Base-by-base conservation (phyloP, 73 alveolate species). In the Paramecium tetraurelia region DNA sequence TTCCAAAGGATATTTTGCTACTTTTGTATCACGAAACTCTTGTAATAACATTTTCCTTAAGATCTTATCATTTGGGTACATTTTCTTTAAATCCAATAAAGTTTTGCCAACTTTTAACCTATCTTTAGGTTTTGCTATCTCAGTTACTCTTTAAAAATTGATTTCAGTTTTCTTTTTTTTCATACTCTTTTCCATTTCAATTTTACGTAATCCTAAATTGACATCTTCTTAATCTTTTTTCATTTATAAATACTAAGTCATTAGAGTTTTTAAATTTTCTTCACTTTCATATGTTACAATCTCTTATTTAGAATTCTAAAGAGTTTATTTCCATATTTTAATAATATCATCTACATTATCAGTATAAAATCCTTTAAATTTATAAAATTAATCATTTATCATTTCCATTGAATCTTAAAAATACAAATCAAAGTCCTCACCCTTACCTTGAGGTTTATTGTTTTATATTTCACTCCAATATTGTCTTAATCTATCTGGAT, bases 1-100 rank as follows among this genome's bases (percentile, higher is more conserved):
- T 90, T 98, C 99, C 88, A 96, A 98, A 7, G 99, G 99, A 85
- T 93, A 96, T 93, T 95, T 96, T 77, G 98, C 98, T 18, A 95
- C 93, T 90, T 96, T 93, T 87, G 96, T 97, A 59, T 97, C 98
- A 87, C 96, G 94, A 92, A 97, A 96, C 92, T 98, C 99, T 59
- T 95, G 96, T 92, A 95, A 92, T 84, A 98, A 93, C 99, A 98
- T 95, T 89, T 93, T 96, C 89, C 98, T 84, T 36, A 98, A 93
- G 5, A 98, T 97, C 58, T 93, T 95, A 94, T 98, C 99, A 93
- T 97, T 97, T 44, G 98, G 96, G 94, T 96, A 98, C 93, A 94
- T 71, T 88, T 96, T 93, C 93, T 94, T 75, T 35, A 98, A 93
- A 16, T 96, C 93, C 27, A 93, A 33, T 80, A 98, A 95, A 24